Evolutionary conservation across 805 yeast species (phyloP), one percentile per base, ranked within the genome.

Genomic region (Saturnispora gosingensis): DNA sequence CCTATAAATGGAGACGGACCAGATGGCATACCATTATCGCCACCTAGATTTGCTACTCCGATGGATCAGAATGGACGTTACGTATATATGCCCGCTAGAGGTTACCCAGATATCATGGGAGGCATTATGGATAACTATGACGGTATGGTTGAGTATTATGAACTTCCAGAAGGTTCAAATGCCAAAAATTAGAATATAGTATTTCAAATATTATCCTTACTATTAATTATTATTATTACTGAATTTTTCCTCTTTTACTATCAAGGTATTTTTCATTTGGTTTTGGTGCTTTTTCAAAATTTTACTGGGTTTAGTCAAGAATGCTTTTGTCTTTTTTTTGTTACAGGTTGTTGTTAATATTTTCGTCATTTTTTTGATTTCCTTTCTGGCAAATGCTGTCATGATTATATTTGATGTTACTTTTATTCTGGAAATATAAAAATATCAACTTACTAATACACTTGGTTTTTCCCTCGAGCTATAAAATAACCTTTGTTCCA

Each of bases 41-140:
- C 61, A 11, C 51, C 52, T 40, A 63, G 56, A 48, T 60, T 53
- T 51, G 61, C 60, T 20, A 13, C 22, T 44, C 40, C 52, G 38
- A 52, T 60, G 43, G 65, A 63, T 49, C 67, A 56, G 44, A 59
- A 56, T 46, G 66, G 66, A 24, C 64, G 62, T 39, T 64, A 63
- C 50, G 58, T 64, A 61, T 61, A 59, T 45, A 39, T 55, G 20
- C 53, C 54, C 10, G 46, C 50, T 20, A 65, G 58, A 48, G 61
- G 56, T 16, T 62, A 56, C 44, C 61, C 65, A 10, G 56, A 54
- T 46, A 40, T 55, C 10, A 54, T 61, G 55, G 48, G 32, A 8
- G 39, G 47, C 24, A 24, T 40, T 13, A n/a, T 40, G 30, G 44
- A 24, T 40, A 24, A 24, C 18, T 40, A 40, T 40, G 44, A 40